Base-by-base conservation (phyloP, 2,329 filamentous ascomycete genomes). In the Neofusicoccum umdonicola region DNA sequence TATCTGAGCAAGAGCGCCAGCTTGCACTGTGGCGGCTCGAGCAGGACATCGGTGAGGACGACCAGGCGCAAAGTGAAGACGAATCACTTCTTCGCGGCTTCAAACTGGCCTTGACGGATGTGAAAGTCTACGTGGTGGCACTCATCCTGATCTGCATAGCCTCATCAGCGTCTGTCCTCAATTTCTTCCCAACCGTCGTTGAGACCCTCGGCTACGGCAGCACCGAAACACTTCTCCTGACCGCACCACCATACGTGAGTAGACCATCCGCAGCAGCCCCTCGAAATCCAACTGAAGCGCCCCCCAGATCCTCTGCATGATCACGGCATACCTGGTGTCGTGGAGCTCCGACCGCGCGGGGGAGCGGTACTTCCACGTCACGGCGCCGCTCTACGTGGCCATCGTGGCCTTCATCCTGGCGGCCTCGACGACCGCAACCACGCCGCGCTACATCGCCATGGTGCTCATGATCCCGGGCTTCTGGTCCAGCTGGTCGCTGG, bases 1-100 rank as follows among this genome's bases (percentile, higher is more conserved):
- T 79, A 31, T 77, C 71, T 5, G 75, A 78, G 31, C 73, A 74
- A 63, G 77, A 79, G 63, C 71, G 76, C 2, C 72, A 78, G 50
- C 72, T 79, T 22, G 77, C 77, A 31, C 69, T 72, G 7, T 77
- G 71, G 45, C 71, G 77, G 1, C 68, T 79, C 8, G 69, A 73
- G 19, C 73, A 77, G 61, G 77, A 79, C 47, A 71, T 78, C 4
- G 77, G 76, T 2, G 71, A 77, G 64, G 76, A 77, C 15, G 77
- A 79, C 11, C 42, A 44, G 13, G 15, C 15, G 3, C 54, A 47
- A 15, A 47, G 27, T 15, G 56, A 60, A 17, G 56, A 47, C 7
- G 42, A 35, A 4, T 60, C 56, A 12, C 42, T 60, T n/a, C 41
- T 60, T 31, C 27, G 17, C 12, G 56, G 42, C 0, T 60, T 60